Percentiles rank a stretch among this genome's conserved stretches.
phyloP scores from a whole-genome alignment of 768 basidiomycete species.

The Rhizopogon vesiculosus region DNA sequence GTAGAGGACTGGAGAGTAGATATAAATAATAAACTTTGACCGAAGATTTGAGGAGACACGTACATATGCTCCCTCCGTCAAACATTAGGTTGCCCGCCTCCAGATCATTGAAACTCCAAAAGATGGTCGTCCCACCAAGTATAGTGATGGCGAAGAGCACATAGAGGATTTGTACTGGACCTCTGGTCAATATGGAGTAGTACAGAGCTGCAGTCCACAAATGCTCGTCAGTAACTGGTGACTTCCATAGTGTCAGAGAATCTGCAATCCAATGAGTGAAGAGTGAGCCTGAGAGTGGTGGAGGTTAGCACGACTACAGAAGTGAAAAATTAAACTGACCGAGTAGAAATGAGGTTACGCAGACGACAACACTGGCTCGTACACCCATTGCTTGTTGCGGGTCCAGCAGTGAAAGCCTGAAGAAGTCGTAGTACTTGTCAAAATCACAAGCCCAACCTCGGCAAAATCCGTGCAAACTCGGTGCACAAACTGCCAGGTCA shows the following conservation, averaged over 20 bases:
- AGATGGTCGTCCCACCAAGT: slow-evolving; percentile 61
- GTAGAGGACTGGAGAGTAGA: slow-evolving; percentile 58
- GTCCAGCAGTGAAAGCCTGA: background rate
- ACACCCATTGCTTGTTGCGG: slow-evolving; percentile 50
- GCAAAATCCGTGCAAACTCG: slow-evolving; percentile 8
- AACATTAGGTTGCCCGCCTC: slow-evolving; percentile 87
- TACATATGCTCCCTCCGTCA: slow-evolving; percentile 85
- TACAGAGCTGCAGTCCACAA: slow-evolving; percentile 81
- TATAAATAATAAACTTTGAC: background rate
- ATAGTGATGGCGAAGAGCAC: slow-evolving; percentile 50
- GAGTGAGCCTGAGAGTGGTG: slow-evolving; percentile 50
- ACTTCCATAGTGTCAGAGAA: slow-evolving; percentile 85
- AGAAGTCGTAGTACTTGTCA: background rate
- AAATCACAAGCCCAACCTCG: slow-evolving; percentile 16
- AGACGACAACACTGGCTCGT: slow-evolving; percentile 70
- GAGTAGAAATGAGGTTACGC: slow-evolving; percentile 74
- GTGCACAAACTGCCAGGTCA: too few relatives aligned
- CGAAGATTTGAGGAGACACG: slow-evolving; percentile 23
- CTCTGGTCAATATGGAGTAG: slow-evolving; percentile 73
- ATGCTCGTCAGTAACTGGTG: slow-evolving; percentile 79
- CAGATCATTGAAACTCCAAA: slow-evolving; percentile 76
- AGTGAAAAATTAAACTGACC: slow-evolving; percentile 36
- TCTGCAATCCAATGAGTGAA: slow-evolving; percentile 95
- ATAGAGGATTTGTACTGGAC: slow-evolving; percentile 52
- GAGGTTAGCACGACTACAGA: background rate